Base-by-base conservation (phyloP, 805 yeast genomes). In the Saturnispora quitensis region DNA sequence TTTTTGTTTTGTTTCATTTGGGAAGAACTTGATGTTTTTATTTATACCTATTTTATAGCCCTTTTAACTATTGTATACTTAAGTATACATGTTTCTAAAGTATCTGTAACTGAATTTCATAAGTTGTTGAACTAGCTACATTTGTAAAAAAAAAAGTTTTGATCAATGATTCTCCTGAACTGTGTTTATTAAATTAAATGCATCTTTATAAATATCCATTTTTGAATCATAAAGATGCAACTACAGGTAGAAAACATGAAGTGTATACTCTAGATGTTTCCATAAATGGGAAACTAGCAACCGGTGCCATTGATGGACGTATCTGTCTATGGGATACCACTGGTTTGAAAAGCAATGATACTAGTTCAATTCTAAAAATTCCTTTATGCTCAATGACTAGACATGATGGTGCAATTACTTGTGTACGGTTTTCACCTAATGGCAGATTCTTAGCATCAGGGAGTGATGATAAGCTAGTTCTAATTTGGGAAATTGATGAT, bases 401-500 rank as follows among this genome's bases (percentile, higher is more conserved):
- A 50, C 99, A 93, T 63, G 89, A 93, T 22, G 99, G 99, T 47
- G 96, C 96, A 2, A 97, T 93, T 4, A 93, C 99, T 1, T 84
- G 89, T 51, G 93, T 93, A 24, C 76, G 90, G 60, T 93, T 93
- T 64, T 86, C 95, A 1, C 97, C 98, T 0, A 86, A 85, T 60
- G 97, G 97, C 0, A 71, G 91, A 47, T 93, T 86, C 63, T 66
- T 93, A 27, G 98, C 98, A 0, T 82, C 93, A 24, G 99, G 99
- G 0, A 88, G 97, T 3, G 99, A 93, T 65, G 99, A 93, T 65
- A 82, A 90, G 57, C 88, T 93, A 47, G 77, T 89, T 35, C 72
- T 93, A 48, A 87, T 93, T 8, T 90, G 98, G 97, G 96, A 91
- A 60, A 81, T 81, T 50, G 98, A 93, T 59, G 93, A 85, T 53